Conservation (phyloP, 2,329 filamentous ascomycete species). For the Aspergillus pseudoviridinutans region DNA sequence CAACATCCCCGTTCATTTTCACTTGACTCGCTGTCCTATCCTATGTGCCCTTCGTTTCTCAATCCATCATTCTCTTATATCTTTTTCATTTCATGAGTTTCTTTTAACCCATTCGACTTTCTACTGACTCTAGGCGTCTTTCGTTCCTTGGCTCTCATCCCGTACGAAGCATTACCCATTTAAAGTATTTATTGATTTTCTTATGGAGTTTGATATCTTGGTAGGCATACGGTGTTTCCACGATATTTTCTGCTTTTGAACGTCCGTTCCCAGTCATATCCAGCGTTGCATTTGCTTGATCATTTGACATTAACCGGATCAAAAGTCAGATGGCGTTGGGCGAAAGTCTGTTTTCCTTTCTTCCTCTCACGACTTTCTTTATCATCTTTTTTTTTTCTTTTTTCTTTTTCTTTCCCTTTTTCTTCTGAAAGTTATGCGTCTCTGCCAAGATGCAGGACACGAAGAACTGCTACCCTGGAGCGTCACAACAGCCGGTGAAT, state of each 20-base stretch:
- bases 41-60: background rate
- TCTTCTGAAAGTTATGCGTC: background rate
- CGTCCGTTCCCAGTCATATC: background rate
- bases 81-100: background rate
- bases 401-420: background rate
- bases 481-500: background rate
- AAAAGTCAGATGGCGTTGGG: background rate
- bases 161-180: background rate
- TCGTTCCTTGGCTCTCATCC: background rate
- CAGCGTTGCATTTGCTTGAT: background rate
- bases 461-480: background rate
- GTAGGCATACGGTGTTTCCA: background rate
- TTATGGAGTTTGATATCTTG: background rate
- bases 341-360: background rate
- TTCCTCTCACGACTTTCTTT: background rate
- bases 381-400: background rate
- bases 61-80: background rate
- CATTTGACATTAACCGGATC: background rate
- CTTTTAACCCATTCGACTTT: background rate
- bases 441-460: background rate
- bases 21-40: conserved; percentile 3
- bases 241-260: background rate
- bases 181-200: background rate
- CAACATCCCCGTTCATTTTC: conserved; percentile 10
- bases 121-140: background rate